Base-by-base conservation (phyloP, 139 green algal genomes). In the Chlorella ohadii region DNA sequence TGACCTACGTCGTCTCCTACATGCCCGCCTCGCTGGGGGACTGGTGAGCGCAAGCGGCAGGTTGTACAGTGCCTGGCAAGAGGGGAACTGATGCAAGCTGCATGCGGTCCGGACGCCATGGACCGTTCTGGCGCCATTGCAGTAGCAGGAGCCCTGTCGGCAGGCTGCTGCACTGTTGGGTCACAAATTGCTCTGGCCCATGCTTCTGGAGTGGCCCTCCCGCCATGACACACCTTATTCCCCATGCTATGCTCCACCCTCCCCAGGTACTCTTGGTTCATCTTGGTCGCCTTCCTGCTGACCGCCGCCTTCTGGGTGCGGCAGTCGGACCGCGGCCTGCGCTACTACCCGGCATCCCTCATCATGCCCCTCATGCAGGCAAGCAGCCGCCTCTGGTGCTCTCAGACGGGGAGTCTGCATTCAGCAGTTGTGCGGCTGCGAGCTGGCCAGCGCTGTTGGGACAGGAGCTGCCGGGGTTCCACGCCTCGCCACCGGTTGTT, bases 281-380 rank as follows among this genome's bases (percentile, higher is more conserved):
- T 87, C 4, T 44, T 86, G 78, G 44, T 67, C 38, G 88, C 89
- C 39, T 92, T 92, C 70, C 51, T 92, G 41, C 75, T 59, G 39
- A 91, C 87, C 38, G 89, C 87, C 31, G 89, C 82, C 36, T 91
- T 82, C 56, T 92, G 89, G 89, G 71, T 92, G 36, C 74, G 76
- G 44, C 73, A 88, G 74, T 89, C 78, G 47, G 72, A 91, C 67
- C 66, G 72, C 47, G 89, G 87, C 7, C 76, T 92, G 59, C 65
- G 77, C 41, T 77, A 84, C 61, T 92, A 91, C 79, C 84, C 87
- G 13, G 88, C 87, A 22, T 84, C 79, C 1, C 79, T 92, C 51
- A 91, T 92, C 72, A 92, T 92, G 78, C 84, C 84, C 6, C 83
- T 92, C 66, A 92, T 92, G 89, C 89, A 90, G 78, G 83, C 79